Evolutionary conservation across 2,329 filamentous ascomycete species (phyloP), one percentile per base, ranked within the genome.

Genomic region (Magnaporthales sp.): DNA sequence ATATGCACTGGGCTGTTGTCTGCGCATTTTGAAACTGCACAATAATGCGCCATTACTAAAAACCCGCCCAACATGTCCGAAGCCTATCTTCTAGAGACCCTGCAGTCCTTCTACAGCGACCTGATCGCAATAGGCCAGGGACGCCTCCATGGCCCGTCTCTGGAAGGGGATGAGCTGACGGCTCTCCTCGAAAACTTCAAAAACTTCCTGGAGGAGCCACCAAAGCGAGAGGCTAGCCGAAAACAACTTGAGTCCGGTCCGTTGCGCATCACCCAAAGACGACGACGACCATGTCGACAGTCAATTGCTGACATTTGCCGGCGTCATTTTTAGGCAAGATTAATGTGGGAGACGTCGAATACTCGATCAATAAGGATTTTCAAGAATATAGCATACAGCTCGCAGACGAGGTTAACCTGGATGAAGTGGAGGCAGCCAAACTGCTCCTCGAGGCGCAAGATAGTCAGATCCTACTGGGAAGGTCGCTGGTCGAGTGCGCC

Each of bases 41-140:
- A 56, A 60, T 24, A 31, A 66, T 66, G 64, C 64, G 64, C 64
- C 30, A 58, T 58, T 31, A 58, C n/a, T 66, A 22, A 66, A 51
- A 64, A 13, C 15, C 15, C 64, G 27, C 74, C 73, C 77, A 80
- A 74, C 71, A 94, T 95, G 92, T 87, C 89, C 76, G 89, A 90
- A 74, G 81, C 87, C 75, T 88, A 88, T 76, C 87, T 85, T 74
- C 84, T 96, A 74, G 89, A 89, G 74, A 86, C 88, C 78, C 87
- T 98, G 73, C 89, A 93, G 80, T 89, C 87, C 77, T 87, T 99
- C 72, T 91, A 96, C 77, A 87, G 91, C 76, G 93, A 97, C 79
- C 87, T 99, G 69, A 82, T 90, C 71, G 88, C 90, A 67, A 84
- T 95, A 72, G 86, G 87, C 70, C 89, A 95, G 73, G 86, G 87